Percentiles rank a stretch among this genome's conserved stretches.
Conservation (phyloP, 1,284 basidiomycete genomes). For the Paramarasmius palmivorus region DNA sequence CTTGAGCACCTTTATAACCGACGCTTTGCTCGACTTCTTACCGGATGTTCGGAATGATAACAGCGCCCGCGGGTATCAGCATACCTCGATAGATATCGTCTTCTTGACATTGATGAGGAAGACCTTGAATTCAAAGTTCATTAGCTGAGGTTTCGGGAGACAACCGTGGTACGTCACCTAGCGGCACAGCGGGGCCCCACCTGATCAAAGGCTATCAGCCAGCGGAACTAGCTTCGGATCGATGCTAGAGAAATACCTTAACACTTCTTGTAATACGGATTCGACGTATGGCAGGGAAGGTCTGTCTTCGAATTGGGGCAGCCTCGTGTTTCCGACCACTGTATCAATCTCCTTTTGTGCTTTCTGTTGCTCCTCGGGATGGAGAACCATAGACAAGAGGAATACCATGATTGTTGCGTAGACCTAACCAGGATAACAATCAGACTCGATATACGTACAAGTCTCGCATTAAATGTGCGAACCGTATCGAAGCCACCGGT, state of each 20-base stretch:
- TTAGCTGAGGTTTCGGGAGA: no score
- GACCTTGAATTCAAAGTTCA: no score
- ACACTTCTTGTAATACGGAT: neutral
- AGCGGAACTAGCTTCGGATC: no score
- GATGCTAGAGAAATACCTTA: slow-evolving; percentile 2
- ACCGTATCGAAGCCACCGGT: no score
- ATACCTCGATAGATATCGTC: slow-evolving; percentile 17
- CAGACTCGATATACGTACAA: neutral
- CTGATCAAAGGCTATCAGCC: no score
- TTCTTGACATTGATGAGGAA: slow-evolving; percentile 1
- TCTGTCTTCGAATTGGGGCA: slow-evolving; percentile 1
- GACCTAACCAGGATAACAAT: neutral
- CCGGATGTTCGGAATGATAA: slow-evolving; percentile 11
- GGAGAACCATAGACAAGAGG: neutral
- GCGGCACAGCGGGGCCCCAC: no score
- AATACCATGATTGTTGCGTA: neutral
- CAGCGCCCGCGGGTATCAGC: slow-evolving; percentile 17
- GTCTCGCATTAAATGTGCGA: no score
- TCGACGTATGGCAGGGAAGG: slow-evolving; percentile 1
- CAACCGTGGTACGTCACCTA: no score
- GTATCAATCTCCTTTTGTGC: slow-evolving; percentile 3
- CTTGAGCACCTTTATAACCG: no score
- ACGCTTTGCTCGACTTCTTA: no score
- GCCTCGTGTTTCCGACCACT: neutral
- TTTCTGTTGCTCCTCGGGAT: neutral